Evolutionary conservation across 2,329 filamentous ascomycete genomes (phyloP), one percentile per base, ranked within the genome.

Genomic region (Trichoderma guizhouense): DNA sequence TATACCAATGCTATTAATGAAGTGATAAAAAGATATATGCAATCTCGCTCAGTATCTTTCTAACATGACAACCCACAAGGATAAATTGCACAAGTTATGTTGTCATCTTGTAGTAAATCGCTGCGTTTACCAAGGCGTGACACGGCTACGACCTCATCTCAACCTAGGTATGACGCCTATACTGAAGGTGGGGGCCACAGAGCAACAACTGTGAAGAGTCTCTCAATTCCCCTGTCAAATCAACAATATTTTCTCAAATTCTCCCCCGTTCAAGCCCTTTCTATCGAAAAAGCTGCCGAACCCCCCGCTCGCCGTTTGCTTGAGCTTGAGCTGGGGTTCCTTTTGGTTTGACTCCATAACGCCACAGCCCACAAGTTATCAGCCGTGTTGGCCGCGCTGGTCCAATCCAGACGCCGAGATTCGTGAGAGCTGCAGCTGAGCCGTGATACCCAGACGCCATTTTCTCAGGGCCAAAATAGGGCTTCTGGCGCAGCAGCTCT

Each of bases 301-400:
- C 24, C 64, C 68, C 61, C 61, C 51, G 60, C 61, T 58, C 69
- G 51, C 24, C 60, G 62, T 71, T 60, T 71, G 69, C 69, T 51
- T 53, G n/a, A 62, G 36, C 61, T 5, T 15, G 14, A 36, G 34
- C 34, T 2, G 69, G 51, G 32, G 39, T 36, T 32, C 69, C 34
- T 53, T 43, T 43, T 64, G 47, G 34, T 18, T 28, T 15, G 34
- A 26, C 36, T 66, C 47, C 62, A 60, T 60, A 64, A 71, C 69
- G 61, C 60, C 69, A 71, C 69, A 71, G 53, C 61, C 61, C 69
- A 66, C 69, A 66, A 57, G 61, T 32, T 34, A 36, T 63, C 61
- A 60, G 47, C 36, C 32, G 53, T 51, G 69, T 66, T 71, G 69
- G 39, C 21, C 28, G 15, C 21, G n/a, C 30, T 66, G 51, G 61